Conservation (phyloP, 2,329 filamentous ascomycete genomes). For the Fusarium torreyae region DNA sequence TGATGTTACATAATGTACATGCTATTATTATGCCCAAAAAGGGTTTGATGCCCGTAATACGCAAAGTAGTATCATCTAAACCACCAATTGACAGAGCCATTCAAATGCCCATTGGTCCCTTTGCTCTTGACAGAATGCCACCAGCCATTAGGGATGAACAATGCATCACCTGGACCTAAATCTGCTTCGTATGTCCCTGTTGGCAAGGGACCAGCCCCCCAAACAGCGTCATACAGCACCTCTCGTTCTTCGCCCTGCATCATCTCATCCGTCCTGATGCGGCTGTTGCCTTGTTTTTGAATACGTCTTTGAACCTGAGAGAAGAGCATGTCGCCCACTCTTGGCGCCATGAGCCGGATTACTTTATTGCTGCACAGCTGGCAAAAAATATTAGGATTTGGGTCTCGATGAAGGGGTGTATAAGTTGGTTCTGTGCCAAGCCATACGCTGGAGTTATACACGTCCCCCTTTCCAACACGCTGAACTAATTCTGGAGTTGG, state of each 20-base stretch:
- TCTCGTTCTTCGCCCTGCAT: conserved; percentile 84
- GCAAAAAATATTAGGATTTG: conserved; percentile 93
- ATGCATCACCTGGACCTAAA: conserved; percentile 67
- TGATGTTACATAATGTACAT: conserved; percentile 14
- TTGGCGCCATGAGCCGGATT: conserved; percentile 79
- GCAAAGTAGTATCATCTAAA: conserved; percentile 53
- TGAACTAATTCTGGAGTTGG: conserved; percentile 76
- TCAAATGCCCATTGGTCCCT: conserved; percentile 54
- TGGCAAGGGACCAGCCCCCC: conserved; percentile 62
- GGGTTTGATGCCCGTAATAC: conserved; percentile 6
- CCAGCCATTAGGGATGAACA: conserved; percentile 62
- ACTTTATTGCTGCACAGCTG: conserved; percentile 83
- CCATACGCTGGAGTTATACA: conserved; percentile 93
- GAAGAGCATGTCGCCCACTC: conserved; percentile 76
- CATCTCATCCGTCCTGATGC: conserved; percentile 87
- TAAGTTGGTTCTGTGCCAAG: conserved; percentile 88
- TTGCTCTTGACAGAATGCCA: conserved; percentile 63
- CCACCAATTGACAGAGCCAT: conserved; percentile 64
- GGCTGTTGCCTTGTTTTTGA: conserved; percentile 57
- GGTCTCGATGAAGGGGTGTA: conserved; percentile 92
- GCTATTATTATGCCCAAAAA: conserved; percentile 8
- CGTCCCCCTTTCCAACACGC: conserved; percentile 79
- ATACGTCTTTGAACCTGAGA: conserved; percentile 62
- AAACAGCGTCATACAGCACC: conserved; percentile 78
- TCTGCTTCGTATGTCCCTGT: conserved; percentile 65